phyloP scores from a whole-genome alignment of 2,329 filamentous ascomycete genomes.

The Fusarium irregulare region DNA sequence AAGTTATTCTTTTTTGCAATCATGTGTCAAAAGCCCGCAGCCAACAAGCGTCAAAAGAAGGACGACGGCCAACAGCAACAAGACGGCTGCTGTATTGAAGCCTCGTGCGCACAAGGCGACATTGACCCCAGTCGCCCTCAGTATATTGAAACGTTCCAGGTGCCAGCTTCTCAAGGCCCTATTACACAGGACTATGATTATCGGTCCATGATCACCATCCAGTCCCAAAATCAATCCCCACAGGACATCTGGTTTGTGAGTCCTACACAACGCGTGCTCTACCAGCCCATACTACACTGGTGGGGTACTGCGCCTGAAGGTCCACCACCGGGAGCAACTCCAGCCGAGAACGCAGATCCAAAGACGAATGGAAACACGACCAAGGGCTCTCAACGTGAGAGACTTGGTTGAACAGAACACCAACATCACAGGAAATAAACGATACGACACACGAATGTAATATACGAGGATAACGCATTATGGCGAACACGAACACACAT shows the following conservation, averaged over 20 bases:
- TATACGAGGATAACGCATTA: neutral
- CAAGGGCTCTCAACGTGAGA: neutral
- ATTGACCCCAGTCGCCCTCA: neutral
- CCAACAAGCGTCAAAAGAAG: neutral
- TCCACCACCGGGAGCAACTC: neutral
- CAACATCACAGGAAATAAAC: no score
- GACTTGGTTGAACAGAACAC: neutral
- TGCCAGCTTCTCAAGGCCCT: neutral
- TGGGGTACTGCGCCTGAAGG: neutral
- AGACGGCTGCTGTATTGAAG: neutral
- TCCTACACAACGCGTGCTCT: slow-evolving; percentile 21
- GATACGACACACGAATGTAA: neutral
- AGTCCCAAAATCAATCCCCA: slow-evolving; percentile 4
- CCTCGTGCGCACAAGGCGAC: neutral
- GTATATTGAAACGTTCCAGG: neutral
- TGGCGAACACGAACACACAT: neutral
- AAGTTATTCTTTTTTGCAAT: neutral
- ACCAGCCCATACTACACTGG: slow-evolving; percentile 12
- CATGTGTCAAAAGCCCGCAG: neutral
- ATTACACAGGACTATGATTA: slow-evolving; percentile 6
- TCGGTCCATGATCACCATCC: slow-evolving; percentile 11
- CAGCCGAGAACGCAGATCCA: neutral
- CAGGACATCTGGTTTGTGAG: slow-evolving; percentile 37
- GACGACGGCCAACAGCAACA: neutral
- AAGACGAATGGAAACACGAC: neutral